Conservation (phyloP, 768 basidiomycete species). For the Pleurotus tuber-regium region DNA sequence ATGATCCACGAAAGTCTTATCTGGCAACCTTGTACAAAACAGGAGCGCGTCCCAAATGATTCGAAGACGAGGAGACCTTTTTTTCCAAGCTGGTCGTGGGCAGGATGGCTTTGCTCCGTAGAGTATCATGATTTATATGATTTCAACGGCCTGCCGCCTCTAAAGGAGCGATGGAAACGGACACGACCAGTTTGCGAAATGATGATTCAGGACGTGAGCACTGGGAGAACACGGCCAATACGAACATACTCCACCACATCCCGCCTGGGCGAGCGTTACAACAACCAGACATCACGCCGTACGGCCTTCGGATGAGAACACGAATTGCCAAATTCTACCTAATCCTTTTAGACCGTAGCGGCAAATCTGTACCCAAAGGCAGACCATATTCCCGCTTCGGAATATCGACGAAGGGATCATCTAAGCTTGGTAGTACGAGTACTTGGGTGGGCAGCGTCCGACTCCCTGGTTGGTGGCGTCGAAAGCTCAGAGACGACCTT, state of each 20-base stretch:
- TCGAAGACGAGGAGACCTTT: no score
- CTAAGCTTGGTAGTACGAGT: neutral
- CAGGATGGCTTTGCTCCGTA: neutral
- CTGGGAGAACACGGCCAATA: neutral
- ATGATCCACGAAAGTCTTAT: slow-evolving; percentile 3
- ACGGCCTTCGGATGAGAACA: neutral
- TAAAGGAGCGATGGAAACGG: neutral
- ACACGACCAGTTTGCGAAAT: neutral
- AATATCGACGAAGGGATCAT: neutral
- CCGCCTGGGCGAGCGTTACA: neutral
- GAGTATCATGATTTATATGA: slow-evolving; percentile 2
- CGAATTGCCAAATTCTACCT: neutral
- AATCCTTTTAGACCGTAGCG: neutral
- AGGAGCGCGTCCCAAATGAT: neutral
- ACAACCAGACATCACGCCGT: neutral
- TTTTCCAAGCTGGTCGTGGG: slow-evolving; percentile 6
- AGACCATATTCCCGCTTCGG: neutral
- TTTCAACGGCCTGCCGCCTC: neutral
- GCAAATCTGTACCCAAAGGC: neutral
- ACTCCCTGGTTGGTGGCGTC: neutral
- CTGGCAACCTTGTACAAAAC: neutral
- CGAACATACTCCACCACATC: neutral
- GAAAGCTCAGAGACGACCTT: neutral
- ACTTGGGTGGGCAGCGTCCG: neutral
- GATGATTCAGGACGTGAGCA: neutral